phyloP scores from a whole-genome alignment of 2,329 filamentous ascomycete species.

The Juglanconis oblonga region DNA sequence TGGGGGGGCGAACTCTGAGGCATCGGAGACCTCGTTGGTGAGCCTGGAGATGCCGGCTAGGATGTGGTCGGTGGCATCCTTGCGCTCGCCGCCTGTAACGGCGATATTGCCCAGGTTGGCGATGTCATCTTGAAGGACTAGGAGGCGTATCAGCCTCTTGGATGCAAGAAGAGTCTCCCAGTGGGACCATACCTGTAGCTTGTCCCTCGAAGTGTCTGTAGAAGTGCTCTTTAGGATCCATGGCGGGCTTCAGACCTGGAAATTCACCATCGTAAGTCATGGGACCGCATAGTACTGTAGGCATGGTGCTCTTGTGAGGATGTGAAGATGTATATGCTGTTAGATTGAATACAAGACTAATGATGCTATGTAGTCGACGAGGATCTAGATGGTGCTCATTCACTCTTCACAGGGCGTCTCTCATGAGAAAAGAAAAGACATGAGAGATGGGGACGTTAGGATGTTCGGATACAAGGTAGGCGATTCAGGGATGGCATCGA shows the following conservation, averaged over 20 bases:
- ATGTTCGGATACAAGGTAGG: background rate
- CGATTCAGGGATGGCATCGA: background rate
- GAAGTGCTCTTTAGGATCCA: slow-evolving; percentile 72
- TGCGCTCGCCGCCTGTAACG: slow-evolving; percentile 67
- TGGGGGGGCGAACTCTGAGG: slow-evolving; percentile 75
- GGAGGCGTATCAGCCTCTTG: too few relatives aligned
- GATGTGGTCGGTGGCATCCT: slow-evolving; percentile 77
- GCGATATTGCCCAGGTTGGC: slow-evolving; percentile 61
- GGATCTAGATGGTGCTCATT: background rate
- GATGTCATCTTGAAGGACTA: slow-evolving; percentile 79
- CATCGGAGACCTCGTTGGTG: slow-evolving; percentile 81
- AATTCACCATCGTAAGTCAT: slow-evolving; percentile 19
- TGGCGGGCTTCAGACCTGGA: slow-evolving; percentile 27
- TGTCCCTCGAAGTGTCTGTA: slow-evolving; percentile 80
- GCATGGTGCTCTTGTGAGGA: slow-evolving; percentile 1
- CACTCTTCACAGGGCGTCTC: background rate
- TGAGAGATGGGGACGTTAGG: background rate
- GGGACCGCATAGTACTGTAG: slow-evolving; percentile 9
- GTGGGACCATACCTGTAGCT: slow-evolving; percentile 42
- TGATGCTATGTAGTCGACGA: background rate
- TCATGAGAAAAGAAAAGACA: background rate
- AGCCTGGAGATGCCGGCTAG: slow-evolving; percentile 76
- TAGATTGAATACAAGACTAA: background rate
- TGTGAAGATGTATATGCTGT: background rate
- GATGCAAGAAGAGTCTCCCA: slow-evolving; percentile 2